Conservation (phyloP, 306 rosid species). For the Rosa chinensis region DNA sequence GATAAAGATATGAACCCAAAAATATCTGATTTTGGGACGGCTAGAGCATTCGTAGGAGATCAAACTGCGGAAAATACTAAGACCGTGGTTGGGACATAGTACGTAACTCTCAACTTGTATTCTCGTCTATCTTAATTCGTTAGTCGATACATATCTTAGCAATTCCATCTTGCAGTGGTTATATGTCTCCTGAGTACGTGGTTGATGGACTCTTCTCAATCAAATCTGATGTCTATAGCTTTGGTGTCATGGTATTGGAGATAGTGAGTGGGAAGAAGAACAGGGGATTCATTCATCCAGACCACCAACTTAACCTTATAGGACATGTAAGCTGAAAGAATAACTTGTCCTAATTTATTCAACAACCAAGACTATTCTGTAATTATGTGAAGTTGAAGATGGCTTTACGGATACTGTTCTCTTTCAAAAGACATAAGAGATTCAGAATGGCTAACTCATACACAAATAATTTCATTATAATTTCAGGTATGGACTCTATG, state of each 20-base stretch:
- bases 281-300: slow-evolving; percentile 27
- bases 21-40: slow-evolving; percentile 67
- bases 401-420: neutral
- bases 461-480: neutral
- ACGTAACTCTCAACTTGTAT: neutral
- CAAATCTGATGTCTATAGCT: slow-evolving; percentile 55
- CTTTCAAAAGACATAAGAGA: neutral
- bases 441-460: neutral
- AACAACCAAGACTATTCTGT: neutral
- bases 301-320: slow-evolving; percentile 40
- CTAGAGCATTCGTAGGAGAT: slow-evolving; percentile 48
- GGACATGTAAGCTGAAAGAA: slow-evolving; percentile 47
- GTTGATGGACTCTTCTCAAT: slow-evolving; percentile 44
- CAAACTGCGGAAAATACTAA: slow-evolving; percentile 38
- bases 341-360: neutral
- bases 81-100: slow-evolving; percentile 57
- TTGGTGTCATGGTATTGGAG: slow-evolving; percentile 50
- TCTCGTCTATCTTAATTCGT: neutral
- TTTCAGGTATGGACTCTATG: slow-evolving; percentile 38
- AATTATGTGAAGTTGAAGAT: neutral
- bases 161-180: slow-evolving; percentile 38
- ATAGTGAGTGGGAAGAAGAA: slow-evolving; percentile 42
- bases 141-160: neutral
- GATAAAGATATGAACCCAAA: slow-evolving; percentile 53
- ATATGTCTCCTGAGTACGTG: slow-evolving; percentile 51